Conservation (phyloP, 805 yeast species). For the Priceomyces castillae region DNA sequence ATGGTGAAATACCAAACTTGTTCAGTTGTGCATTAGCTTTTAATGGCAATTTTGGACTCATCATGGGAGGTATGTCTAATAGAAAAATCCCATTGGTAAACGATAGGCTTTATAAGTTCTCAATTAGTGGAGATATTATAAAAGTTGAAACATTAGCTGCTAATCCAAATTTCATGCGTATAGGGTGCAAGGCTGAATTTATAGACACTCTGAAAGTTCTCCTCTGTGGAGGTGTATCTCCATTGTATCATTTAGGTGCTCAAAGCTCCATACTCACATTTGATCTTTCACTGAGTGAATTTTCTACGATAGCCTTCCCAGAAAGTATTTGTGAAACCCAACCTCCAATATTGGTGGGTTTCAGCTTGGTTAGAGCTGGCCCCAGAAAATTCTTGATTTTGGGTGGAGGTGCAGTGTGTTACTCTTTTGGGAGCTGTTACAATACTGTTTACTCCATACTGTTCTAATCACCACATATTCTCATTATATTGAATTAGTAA, state of each 20-base stretch:
- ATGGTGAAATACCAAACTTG: constrained; percentile 22
- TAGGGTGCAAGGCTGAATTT: constrained; percentile 45
- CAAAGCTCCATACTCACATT: constrained; percentile 35
- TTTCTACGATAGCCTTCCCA: constrained; percentile 27
- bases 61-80: constrained; percentile 48
- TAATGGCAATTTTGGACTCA: constrained; percentile 33
- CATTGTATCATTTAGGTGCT: constrained; percentile 29
- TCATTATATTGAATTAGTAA: too few relatives aligned
- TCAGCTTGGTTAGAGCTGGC: constrained; percentile 42
- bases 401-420: constrained; percentile 79
- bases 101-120: constrained; percentile 34
- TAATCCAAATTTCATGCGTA: constrained; percentile 40
- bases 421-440: constrained; percentile 63
- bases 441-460: constrained; percentile 18
- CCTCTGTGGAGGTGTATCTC: constrained; percentile 59
- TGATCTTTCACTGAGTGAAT: constrained; percentile 15
- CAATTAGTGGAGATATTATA: constrained; percentile 16
- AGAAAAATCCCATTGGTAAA: constrained; percentile 28
- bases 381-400: background rate
- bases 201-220: constrained; percentile 33
- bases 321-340: constrained; percentile 36
- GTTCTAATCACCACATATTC: background rate
- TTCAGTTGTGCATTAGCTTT: constrained; percentile 36
- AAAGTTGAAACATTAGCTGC: constrained; percentile 13
- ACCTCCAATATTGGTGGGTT: constrained; percentile 56